A percentile compares a stretch with the other conserved stretches of the same genome.
Conservation (phyloP, 78 protist species). For the Parvularia atlantis region DNA sequence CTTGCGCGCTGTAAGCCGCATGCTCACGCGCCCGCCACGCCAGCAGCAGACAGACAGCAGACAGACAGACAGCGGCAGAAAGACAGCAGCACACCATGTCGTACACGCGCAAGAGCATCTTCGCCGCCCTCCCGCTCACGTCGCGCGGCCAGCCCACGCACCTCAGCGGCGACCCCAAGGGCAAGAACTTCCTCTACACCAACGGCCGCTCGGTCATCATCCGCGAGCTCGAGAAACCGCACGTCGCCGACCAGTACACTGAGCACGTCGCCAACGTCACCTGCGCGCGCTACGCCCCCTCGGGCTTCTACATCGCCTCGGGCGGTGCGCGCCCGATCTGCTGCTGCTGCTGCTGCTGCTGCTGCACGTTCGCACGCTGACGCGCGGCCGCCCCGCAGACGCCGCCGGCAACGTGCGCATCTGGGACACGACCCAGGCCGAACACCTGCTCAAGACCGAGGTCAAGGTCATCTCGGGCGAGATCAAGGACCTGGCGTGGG, state of each 20-base stretch:
- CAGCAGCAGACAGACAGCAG: no score
- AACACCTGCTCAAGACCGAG: conserved; percentile 69
- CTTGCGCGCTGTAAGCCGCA: no score
- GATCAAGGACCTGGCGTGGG: conserved; percentile 79
- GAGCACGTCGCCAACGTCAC: conserved; percentile 74
- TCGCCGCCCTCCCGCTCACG: conserved; percentile 62
- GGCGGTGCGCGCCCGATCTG: conserved; percentile 60
- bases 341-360: neutral
- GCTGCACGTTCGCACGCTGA: neutral
- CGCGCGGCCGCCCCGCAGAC: conserved; percentile 23
- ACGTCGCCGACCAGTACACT: conserved; percentile 54
- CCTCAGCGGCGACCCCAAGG: conserved; percentile 68
- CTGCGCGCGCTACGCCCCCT: conserved; percentile 73
- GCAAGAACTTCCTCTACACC: conserved; percentile 56
- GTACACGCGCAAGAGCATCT: no score
- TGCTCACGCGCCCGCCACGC: no score
- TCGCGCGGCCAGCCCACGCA: conserved; percentile 57
- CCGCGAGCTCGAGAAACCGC: conserved; percentile 59
- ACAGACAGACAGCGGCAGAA: no score
- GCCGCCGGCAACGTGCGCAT: conserved; percentile 65
- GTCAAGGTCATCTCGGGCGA: conserved; percentile 21
- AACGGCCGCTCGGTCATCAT: conserved; percentile 61
- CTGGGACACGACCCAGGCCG: conserved; percentile 79
- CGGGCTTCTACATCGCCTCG: conserved; percentile 78
- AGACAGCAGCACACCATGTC: no score